These are phyloP conservation scores for Pouteria glomerata DNA, from an alignment of 148 eudicot genomes.

Conservation along the genomic window DNA sequence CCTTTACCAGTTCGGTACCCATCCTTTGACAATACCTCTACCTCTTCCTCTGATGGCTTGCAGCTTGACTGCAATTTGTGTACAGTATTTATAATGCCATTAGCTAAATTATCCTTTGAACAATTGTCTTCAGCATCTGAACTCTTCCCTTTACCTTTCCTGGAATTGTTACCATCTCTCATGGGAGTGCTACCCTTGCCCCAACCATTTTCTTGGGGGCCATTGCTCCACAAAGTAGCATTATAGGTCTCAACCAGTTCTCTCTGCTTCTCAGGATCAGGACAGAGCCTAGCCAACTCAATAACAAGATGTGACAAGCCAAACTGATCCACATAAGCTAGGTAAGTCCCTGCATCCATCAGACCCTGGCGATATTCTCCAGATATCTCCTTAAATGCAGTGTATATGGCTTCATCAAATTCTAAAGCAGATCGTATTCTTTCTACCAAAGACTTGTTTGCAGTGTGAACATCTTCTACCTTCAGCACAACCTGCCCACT, in stretches of 20 bases:
- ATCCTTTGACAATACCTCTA: conserved; percentile 72
- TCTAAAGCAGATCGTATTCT: conserved; percentile 69
- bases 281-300: conserved; percentile 78
- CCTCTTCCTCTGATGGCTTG: conserved; percentile 59
- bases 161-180: conserved; percentile 36
- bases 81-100: conserved; percentile 56
- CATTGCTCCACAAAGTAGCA: conserved; percentile 30
- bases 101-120: conserved; percentile 52
- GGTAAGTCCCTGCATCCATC: conserved; percentile 61
- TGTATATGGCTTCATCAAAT: conserved; percentile 64
- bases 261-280: conserved; percentile 69
- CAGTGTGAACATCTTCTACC: conserved; percentile 62
- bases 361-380: conserved; percentile 76
- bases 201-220: conserved; percentile 34
- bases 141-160: conserved; percentile 62
- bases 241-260: conserved; percentile 62
- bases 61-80: conserved; percentile 62
- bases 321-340: conserved; percentile 67
- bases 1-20: conserved; percentile 67
- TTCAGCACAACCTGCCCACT: conserved; percentile 27
- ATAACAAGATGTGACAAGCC: conserved; percentile 81
- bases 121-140: conserved; percentile 26
- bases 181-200: conserved; percentile 23
- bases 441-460: conserved; percentile 92
- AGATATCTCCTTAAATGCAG: conserved; percentile 67